These are phyloP conservation scores for Pestalotiopsis fici DNA, from an alignment of 2,329 filamentous ascomycete species.

Conservation along the genomic window DNA sequence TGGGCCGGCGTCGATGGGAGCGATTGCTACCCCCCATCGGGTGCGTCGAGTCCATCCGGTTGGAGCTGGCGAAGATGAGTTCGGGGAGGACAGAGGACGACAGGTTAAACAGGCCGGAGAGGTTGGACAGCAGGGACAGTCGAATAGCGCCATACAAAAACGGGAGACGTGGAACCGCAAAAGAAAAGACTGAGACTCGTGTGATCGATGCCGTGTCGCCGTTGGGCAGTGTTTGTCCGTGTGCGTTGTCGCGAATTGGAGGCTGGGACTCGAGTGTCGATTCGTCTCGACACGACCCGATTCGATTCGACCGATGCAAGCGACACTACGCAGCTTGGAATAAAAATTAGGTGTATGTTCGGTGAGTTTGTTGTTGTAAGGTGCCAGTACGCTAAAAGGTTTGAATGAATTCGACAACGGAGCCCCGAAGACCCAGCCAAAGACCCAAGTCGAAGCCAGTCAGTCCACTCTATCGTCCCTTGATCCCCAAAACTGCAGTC, in stretches of 20 bases:
- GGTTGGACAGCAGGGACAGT: conserved; percentile 2
- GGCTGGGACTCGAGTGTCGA: background rate
- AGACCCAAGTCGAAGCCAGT: background rate
- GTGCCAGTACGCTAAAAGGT: background rate
- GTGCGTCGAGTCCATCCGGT: conserved; percentile 20
- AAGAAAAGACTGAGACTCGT: background rate
- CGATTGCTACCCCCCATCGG: conserved; percentile 27
- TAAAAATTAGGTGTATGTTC: background rate
- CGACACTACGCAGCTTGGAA: background rate
- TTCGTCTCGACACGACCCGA: background rate
- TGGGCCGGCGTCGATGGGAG: conserved; percentile 32
- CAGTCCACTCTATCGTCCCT: background rate
- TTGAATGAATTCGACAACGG: background rate
- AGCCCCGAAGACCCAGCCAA: background rate
- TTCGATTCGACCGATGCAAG: background rate
- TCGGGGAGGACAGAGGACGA: conserved; percentile 1
- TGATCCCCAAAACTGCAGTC: background rate
- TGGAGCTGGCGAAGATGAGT: background rate
- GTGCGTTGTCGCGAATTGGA: background rate
- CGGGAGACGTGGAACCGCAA: background rate
- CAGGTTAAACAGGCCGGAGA: background rate
- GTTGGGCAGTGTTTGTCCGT: background rate
- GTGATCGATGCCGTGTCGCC: background rate
- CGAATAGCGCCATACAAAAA: conserved; percentile 5
- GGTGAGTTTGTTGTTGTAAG: background rate